Evolutionary conservation across 1,284 basidiomycete genomes (phyloP), one percentile per base, ranked within the genome.

Genomic region (Rhodotorula sp.): DNA sequence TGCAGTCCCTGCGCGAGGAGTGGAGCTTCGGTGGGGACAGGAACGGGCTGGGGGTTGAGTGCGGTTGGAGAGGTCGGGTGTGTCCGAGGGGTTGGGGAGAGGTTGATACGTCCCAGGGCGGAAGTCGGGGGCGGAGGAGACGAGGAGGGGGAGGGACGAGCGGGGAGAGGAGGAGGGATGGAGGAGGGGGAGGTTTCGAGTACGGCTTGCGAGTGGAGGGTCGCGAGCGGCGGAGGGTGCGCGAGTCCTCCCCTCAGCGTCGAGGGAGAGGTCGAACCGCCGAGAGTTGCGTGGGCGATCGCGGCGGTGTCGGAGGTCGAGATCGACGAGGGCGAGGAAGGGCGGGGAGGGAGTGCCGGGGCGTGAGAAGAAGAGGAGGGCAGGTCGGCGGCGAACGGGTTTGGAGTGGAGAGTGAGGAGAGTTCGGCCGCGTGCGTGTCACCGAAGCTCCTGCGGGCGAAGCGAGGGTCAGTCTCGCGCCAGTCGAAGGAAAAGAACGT

Each of bases 381-480:
- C 29, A 49, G 59, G 11, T 29, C 32, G 24, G 52, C 32, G 24
- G 52, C n/a, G 30, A 29, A 17, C 32, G 22, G 20, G 22, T 29
- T 20, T 30, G 27, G 27, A 17, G 20, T 22, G 15, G 57, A 59
- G 30, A 68, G 60, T 17, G 62, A 66, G 6, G 70, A 68, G 20
- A 71, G 60, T 24, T 71, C 62, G n/a, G 46, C n/a, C 6, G 58
- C 66, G 51, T 73, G 72, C 17, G 72, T 70, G 27, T 64, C 59
- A 32, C 66, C 72, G 34, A 74, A 74, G 36, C 62, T 66, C 64
- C 72, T 73, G 39, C 19, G 39, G 7, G 39, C 39, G 53, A 4
- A 29, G 8, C 5, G 10, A 49, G 30, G 22, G 20, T n/a, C n/a
- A 7, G 29, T 1, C 22, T 4, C 2, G 46, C 17, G 20, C 19